Conservation (phyloP, 306 rosid genomes). For the Cicer arietinum region DNA sequence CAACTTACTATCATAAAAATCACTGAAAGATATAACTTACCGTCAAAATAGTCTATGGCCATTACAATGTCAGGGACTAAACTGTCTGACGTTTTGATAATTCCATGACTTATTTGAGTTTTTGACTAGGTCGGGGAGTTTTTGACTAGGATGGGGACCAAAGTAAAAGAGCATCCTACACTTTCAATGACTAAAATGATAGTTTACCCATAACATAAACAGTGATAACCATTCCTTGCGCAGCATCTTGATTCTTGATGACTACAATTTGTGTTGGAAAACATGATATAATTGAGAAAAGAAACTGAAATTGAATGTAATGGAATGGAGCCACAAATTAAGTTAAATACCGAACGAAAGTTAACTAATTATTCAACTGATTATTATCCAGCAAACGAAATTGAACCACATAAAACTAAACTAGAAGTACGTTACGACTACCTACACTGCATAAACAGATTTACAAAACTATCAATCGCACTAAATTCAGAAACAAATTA, state of each 20-base stretch:
- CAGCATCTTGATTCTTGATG: constrained; percentile 1
- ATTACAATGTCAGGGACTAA: too few species aligned
- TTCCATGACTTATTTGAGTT: too few species aligned
- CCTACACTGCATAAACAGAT: background rate
- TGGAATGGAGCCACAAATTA: background rate
- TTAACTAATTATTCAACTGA: background rate
- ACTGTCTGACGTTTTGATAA: too few species aligned
- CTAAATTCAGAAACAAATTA: background rate
- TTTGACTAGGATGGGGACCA: too few species aligned
- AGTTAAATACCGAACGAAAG: background rate
- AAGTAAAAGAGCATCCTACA: too few species aligned
- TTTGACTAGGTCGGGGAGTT: too few species aligned
- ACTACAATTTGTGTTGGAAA: background rate
- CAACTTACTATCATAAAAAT: too few species aligned
- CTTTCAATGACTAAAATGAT: too few species aligned
- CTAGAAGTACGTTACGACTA: background rate
- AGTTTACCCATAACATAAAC: too few species aligned
- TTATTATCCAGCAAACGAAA: background rate
- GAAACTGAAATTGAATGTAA: constrained; percentile 10
- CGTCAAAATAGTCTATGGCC: too few species aligned
- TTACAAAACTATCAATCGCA: background rate
- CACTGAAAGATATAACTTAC: too few species aligned
- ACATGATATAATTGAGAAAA: background rate
- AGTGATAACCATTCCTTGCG: background rate
- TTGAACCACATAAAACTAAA: background rate